Base-by-base conservation (phyloP, 495 filamentous ascomycete genomes). In the Podospora comata region DNA sequence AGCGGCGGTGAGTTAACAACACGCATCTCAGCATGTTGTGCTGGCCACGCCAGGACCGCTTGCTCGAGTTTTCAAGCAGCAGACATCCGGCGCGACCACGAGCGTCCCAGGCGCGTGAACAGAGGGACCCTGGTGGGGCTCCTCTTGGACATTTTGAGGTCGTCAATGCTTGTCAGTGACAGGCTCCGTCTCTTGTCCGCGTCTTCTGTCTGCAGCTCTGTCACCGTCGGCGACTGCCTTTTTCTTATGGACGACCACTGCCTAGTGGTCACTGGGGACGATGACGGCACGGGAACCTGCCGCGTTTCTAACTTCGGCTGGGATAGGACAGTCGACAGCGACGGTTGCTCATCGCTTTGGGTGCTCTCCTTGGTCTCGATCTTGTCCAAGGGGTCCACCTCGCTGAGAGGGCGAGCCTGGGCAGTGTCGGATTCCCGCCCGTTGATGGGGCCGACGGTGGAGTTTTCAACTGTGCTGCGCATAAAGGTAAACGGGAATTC, bases 401-500 rank as follows among this genome's bases (percentile, higher is more conserved):
- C 55, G 18, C 55, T 57, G n/a, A 26, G n/a, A 7, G 55, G 55
- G n/a, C 55, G 55, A 15, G 39, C 39, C 27, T 69, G 57, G 62
- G 57, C 1, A 53, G 48, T 16, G 60, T 59, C n/a, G 61, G 48
- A 18, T 16, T 55, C 15, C 57, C 56, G 15, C 60, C 20, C 48
- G 5, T 60, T 44, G 39, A 44, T 9, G 39, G 39, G 39, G 39
- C 39, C 13, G 39, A 9, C 39, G 2, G 39, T 44, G 39, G 39
- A 44, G 39, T 44, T 9, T 2, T 53, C 68, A 20, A 15, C 0
- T 18, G 39, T n/a, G n/a, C n/a, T n/a, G 11, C 68, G 72, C 75
- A 77, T 77, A 30, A 75, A 77, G 19, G 70, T 48, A 54, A 77
- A 77, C 1, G 75, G 75, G 30, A 77, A 77, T 2, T 68, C 66